Evolutionary conservation across 441 rosid species (phyloP).

Genomic region (Flueggea neowawraea): DNA sequence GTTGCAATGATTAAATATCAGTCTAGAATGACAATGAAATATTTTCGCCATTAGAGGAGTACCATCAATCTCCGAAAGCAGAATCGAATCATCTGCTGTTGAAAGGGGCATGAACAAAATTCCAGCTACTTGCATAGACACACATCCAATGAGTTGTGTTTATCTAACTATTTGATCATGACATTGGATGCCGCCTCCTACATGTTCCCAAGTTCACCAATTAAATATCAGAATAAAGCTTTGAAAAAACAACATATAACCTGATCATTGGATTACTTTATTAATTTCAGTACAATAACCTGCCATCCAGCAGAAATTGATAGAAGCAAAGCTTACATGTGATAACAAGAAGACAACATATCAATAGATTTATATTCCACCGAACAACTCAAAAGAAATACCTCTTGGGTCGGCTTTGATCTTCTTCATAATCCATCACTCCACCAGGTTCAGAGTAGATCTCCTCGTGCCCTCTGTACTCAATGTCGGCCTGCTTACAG

Average conservation of each 20-base stretch:
- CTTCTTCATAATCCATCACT: constrained; percentile 98
- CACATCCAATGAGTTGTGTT: constrained; percentile 15
- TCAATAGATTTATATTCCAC: neutral
- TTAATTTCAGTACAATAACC: too few relatives aligned
- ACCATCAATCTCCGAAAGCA: constrained; percentile 19
- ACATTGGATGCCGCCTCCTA: constrained; percentile 92
- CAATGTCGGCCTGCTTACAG: constrained; percentile 94
- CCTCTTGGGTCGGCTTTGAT: constrained; percentile 94
- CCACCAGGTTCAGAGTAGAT: constrained; percentile 94
- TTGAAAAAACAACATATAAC: neutral
- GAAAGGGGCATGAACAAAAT: constrained; percentile 30
- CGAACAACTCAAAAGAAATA: constrained; percentile 17
- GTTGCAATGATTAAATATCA: constrained; percentile 18
- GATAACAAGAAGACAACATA: neutral
- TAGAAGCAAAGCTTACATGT: neutral
- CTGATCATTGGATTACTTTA: neutral
- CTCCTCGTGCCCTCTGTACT: constrained; percentile 91
- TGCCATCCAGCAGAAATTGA: neutral
- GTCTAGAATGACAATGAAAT: constrained; percentile 20
- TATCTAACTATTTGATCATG: constrained; percentile 35
- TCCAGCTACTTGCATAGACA: constrained; percentile 23
- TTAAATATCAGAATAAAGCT: constrained; percentile 1
- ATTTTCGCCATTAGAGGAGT: constrained; percentile 16
- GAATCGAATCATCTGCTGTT: constrained; percentile 21
- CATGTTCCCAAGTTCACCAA: constrained; percentile 14